phyloP scores from a whole-genome alignment of 495 filamentous ascomycete genomes.

The Aspergillus ellipticus region DNA sequence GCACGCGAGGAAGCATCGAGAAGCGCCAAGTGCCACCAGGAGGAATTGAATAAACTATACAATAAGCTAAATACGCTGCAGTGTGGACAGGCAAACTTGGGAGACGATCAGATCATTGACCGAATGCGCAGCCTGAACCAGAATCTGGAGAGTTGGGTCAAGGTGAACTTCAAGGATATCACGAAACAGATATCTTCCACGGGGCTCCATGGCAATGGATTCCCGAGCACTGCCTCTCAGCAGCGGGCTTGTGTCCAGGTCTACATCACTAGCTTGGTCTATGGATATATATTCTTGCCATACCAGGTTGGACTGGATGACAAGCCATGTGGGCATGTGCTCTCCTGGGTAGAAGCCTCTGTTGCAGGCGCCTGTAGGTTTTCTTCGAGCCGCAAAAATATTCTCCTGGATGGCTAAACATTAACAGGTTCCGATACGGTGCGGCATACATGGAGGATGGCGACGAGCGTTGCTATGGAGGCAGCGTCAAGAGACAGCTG shows the following conservation, averaged over 20 bases:
- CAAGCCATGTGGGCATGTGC: neutral
- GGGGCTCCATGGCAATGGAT: neutral
- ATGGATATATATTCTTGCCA: neutral
- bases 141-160: conserved; percentile 5
- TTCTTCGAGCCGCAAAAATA: neutral
- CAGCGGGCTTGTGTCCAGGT: conserved; percentile 3
- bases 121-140: conserved; percentile 3
- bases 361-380: neutral
- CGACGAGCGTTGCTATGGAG: neutral
- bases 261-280: neutral
- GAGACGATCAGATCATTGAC: conserved; percentile 1
- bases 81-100: neutral
- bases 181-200: neutral
- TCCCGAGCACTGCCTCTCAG: neutral
- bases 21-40: neutral
- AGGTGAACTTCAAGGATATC: neutral
- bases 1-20: neutral
- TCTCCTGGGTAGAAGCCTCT: neutral
- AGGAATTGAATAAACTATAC: conserved; percentile 1
- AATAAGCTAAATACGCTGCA: neutral
- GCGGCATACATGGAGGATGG: neutral
- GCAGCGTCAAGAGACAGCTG: neutral
- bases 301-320: neutral
- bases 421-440: neutral
- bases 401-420: neutral